A percentile compares a stretch with the other conserved stretches of the same genome.
Conservation (phyloP, 345 rosid species). For the Populus tremula region DNA sequence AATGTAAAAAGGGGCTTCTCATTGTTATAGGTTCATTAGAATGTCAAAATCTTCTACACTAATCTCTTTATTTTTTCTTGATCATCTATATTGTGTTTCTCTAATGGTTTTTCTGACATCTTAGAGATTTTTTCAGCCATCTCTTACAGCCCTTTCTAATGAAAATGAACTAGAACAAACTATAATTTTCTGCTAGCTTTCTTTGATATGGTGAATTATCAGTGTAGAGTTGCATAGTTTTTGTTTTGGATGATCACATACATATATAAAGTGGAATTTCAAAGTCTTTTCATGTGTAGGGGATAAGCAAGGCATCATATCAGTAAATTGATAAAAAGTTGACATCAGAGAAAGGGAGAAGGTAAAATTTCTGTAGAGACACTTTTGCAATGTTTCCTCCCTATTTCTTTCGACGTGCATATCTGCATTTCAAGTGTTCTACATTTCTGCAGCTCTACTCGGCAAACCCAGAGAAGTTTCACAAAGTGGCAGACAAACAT, state of each 20-base stretch:
- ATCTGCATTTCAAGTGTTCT: neutral
- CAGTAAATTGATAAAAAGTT: neutral
- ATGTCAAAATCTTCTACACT: neutral
- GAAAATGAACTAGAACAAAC: neutral
- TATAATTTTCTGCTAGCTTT: neutral
- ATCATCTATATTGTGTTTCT: neutral
- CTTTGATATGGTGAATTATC: neutral
- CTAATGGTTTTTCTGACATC: neutral
- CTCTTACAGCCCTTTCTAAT: neutral
- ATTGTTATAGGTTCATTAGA: neutral
- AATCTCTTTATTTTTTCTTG: neutral
- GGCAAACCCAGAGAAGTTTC: constrained; percentile 91
- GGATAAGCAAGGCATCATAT: neutral
- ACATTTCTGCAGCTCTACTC: constrained; percentile 52
- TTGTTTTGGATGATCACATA: neutral
- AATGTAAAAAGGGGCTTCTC: neutral
- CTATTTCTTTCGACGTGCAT: too few species aligned
- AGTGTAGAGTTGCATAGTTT: neutral
- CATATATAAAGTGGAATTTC: neutral
- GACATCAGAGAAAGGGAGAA: constrained; percentile 76
- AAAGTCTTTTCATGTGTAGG: neutral
- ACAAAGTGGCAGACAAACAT: constrained; percentile 79
- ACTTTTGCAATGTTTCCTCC: neutral
- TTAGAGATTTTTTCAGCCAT: neutral
- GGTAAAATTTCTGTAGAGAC: constrained; percentile 32